Conservation (phyloP, 371 early-diverging fungal species). For the Ordospora colligata region DNA sequence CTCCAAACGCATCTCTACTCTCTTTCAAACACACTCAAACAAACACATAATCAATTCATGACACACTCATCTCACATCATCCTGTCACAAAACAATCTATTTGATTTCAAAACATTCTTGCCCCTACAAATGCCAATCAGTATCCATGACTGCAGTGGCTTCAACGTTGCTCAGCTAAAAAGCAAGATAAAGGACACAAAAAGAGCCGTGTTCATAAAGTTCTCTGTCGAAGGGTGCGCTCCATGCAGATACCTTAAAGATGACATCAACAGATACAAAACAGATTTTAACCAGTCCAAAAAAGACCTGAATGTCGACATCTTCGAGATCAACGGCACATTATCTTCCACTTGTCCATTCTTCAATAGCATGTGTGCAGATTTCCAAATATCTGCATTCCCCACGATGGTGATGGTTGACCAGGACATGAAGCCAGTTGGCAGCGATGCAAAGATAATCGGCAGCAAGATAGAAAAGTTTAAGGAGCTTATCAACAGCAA, state of each 20-base stretch:
- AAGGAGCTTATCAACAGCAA: neutral
- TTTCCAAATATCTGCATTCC: slow-evolving; percentile 13
- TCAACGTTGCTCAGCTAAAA: neutral
- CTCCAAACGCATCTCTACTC: neutral
- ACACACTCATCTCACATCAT: neutral
- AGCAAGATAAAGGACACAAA: neutral
- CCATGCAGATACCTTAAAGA: slow-evolving; percentile 9
- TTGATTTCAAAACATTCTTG: neutral
- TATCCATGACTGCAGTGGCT: neutral
- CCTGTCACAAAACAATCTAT: neutral
- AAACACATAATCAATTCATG: neutral
- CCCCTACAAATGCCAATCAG: slow-evolving; percentile 2
- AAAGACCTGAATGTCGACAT: slow-evolving; percentile 15
- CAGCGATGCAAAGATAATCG: neutral
- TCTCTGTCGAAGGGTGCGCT: neutral
- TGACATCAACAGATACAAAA: slow-evolving; percentile 8
- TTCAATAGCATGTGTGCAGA: neutral
- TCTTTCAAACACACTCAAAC: neutral
- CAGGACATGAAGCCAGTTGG: neutral
- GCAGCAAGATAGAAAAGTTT: neutral
- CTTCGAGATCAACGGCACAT: neutral
- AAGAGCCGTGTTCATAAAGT: slow-evolving; percentile 1
- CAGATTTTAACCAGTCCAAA: slow-evolving; percentile 14
- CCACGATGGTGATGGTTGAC: neutral
- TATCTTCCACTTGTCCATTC: neutral